These are phyloP conservation scores for Rhizopus delemar DNA, from an alignment of 371 early-diverging fungal genomes.

Conservation along the genomic window DNA sequence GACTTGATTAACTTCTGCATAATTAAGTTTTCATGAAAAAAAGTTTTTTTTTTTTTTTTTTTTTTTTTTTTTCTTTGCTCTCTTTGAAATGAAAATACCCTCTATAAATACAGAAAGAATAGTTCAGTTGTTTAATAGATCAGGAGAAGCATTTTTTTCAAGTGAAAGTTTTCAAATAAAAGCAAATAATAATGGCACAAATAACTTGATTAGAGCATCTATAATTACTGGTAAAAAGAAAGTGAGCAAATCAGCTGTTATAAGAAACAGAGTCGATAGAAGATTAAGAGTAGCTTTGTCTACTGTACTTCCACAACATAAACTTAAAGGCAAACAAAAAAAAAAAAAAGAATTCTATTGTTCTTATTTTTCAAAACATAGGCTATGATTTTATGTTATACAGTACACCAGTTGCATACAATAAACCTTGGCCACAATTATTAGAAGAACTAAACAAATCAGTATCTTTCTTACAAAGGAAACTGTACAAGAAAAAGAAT, in stretches of 20 bases:
- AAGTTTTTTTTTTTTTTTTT: not conserved
- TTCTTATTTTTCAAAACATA: not conserved
- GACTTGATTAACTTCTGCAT: conserved; percentile 18
- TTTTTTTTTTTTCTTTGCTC: conserved; percentile 1
- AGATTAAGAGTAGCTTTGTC: conserved; percentile 24
- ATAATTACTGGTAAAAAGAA: conserved; percentile 31
- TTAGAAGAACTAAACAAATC: not conserved
- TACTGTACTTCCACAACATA: conserved; percentile 6
- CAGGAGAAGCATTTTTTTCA: not conserved
- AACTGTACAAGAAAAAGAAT: too few species aligned
- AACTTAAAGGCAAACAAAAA: conserved; percentile 10
- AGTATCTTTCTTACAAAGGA: not conserved
- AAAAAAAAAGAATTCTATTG: too few species aligned
- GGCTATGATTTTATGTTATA: not conserved
- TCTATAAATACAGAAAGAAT: conserved; percentile 16
- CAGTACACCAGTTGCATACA: not conserved
- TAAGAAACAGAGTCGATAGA: conserved; percentile 26
- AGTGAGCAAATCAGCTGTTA: conserved; percentile 30
- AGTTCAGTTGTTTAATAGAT: not conserved
- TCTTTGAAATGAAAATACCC: conserved; percentile 23
- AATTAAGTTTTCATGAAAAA: not conserved
- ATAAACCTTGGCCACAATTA: not conserved
- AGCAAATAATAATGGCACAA: conserved; percentile 8
- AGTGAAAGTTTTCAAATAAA: conserved; percentile 11
- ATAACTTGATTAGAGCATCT: conserved; percentile 4